These are phyloP conservation scores for Yamadazyma laniorum DNA, from an alignment of 805 yeast species.

Conservation along the genomic window DNA sequence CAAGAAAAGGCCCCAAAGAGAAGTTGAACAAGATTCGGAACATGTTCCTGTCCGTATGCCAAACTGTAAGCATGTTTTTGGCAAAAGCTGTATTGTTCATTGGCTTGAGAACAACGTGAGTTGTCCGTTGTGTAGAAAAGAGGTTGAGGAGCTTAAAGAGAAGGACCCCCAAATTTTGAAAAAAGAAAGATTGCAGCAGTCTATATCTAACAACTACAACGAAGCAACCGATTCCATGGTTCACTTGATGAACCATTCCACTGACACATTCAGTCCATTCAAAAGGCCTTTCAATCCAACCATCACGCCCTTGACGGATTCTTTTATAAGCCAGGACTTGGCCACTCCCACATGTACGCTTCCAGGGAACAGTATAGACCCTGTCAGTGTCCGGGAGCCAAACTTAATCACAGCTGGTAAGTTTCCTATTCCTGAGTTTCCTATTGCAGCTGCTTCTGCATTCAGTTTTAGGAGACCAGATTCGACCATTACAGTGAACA, in stretches of 20 bases:
- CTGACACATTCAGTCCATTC: constrained; percentile 38
- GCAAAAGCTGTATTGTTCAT: constrained; percentile 39
- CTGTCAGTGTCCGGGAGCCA: constrained; percentile 19
- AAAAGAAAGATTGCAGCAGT: constrained; percentile 12
- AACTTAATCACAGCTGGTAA: constrained; percentile 29
- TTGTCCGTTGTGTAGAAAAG: constrained; percentile 43
- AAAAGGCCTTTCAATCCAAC: constrained; percentile 34
- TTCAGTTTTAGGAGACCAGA: background rate
- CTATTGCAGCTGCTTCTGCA: constrained; percentile 4
- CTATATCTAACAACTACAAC: constrained; percentile 14
- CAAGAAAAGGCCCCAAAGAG: constrained; percentile 13
- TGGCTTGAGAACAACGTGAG: constrained; percentile 41
- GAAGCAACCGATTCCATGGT: constrained; percentile 18
- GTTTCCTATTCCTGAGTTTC: constrained; percentile 25
- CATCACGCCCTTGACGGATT: constrained; percentile 40
- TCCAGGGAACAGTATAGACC: constrained; percentile 6
- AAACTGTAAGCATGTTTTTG: constrained; percentile 41
- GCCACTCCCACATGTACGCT: constrained; percentile 12
- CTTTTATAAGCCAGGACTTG: constrained; percentile 35
- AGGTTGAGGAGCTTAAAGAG: constrained; percentile 27
- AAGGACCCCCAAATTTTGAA: constrained; percentile 17
- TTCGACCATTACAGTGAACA: background rate
- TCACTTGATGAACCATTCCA: constrained; percentile 28
- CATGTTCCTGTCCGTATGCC: constrained; percentile 43
- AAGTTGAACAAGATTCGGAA: constrained; percentile 13